A percentile compares a stretch with the other conserved stretches of the same genome.
Conservation (phyloP, 495 filamentous ascomycete species). For the Trichoderma erinaceum region DNA sequence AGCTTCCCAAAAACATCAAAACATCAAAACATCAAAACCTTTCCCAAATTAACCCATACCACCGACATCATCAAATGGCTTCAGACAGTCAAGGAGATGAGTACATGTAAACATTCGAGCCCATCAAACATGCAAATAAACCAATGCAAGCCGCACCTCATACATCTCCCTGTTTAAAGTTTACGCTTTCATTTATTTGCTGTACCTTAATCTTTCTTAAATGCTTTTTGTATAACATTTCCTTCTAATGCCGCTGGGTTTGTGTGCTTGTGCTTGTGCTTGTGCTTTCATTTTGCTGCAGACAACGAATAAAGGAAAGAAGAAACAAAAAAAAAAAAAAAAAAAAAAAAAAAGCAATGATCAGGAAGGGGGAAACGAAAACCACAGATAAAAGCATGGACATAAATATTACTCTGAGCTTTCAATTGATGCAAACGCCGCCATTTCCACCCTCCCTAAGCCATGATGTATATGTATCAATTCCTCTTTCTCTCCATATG, state of each 20-base stretch:
- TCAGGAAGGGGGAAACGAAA: no score
- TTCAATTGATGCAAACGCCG: constrained; percentile 13
- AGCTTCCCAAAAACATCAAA: background rate
- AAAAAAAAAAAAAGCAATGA: background rate
- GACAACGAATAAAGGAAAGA: no score
- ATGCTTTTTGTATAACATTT: constrained; percentile 13
- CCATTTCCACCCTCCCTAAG: background rate
- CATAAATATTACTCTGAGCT: background rate
- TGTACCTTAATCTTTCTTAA: constrained; percentile 10
- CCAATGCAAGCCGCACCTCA: background rate
- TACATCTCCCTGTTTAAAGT: background rate
- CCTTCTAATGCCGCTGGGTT: constrained; percentile 10
- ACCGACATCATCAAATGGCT: background rate
- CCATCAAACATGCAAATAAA: background rate
- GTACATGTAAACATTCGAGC: no score
- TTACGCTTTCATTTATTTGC: constrained; percentile 12
- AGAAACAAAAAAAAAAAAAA: background rate
- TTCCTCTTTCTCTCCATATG: background rate
- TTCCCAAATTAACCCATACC: background rate
- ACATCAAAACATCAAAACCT: background rate
- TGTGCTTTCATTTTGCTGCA: background rate
- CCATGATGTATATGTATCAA: constrained; percentile 12
- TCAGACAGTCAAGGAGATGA: background rate
- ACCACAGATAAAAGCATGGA: constrained; percentile 15
- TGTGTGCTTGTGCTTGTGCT: background rate